These are phyloP conservation scores for Takakia lepidozioides DNA, from an alignment of 225 moss, liverwort and hornwort species.

Conservation along the genomic window DNA sequence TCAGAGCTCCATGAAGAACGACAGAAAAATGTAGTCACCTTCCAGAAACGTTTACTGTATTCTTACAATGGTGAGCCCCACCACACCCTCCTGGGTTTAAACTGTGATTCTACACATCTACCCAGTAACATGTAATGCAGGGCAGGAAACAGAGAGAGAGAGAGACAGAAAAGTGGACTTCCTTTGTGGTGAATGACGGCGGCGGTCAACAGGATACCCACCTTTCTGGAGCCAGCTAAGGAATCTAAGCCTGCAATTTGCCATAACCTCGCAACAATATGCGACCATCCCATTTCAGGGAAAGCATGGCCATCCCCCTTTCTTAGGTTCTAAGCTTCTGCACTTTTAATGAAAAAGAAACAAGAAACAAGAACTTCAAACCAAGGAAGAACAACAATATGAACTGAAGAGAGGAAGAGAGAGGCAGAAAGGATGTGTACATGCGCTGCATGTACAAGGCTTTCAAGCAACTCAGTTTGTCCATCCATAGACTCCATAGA, in stretches of 20 bases:
- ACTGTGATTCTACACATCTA: no score
- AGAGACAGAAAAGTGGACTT: no score
- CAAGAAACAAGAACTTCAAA: neutral
- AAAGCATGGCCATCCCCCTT: neutral
- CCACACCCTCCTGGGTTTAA: no score
- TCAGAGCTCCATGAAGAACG: no score
- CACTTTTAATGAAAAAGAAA: neutral
- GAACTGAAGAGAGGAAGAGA: neutral
- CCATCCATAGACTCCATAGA: slow-evolving; percentile 30
- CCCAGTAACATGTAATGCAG: no score
- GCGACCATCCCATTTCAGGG: neutral
- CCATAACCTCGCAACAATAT: neutral
- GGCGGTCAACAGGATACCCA: no score
- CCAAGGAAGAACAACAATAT: neutral
- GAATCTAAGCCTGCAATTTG: no score
- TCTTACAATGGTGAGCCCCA: no score
- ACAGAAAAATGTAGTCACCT: neutral
- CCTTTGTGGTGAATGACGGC: no score
- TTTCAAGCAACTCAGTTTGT: slow-evolving; percentile 29
- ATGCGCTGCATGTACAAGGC: slow-evolving; percentile 32
- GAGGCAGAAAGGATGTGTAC: slow-evolving; percentile 8
- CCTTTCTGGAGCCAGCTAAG: no score
- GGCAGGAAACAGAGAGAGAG: no score
- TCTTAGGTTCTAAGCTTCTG: neutral
- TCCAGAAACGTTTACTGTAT: no score